Evolutionary conservation across 1,284 basidiomycete genomes (phyloP).

Genomic region (Schizophyllum amplum): DNA sequence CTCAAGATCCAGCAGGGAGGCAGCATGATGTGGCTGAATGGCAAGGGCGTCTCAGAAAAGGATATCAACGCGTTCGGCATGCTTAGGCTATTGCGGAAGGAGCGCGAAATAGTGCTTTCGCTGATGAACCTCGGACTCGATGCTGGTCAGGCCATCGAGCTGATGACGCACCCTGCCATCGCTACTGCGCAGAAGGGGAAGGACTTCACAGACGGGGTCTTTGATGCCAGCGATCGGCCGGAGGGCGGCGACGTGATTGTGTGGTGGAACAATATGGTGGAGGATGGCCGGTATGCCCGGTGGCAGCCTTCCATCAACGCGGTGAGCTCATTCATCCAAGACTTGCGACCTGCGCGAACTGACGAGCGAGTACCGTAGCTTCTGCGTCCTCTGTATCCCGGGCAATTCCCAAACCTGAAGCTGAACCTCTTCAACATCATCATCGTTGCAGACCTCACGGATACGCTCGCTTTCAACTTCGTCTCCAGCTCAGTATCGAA

Average conservation of each 20-base stretch:
- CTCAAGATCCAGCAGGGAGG: slow-evolving; percentile 43
- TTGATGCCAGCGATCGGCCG: slow-evolving; percentile 81
- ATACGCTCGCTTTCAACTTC: slow-evolving; percentile 49
- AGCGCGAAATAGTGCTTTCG: slow-evolving; percentile 57
- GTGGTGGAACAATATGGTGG: slow-evolving; percentile 90
- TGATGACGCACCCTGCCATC: slow-evolving; percentile 61
- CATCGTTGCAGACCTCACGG: slow-evolving; percentile 72
- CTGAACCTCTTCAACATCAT: slow-evolving; percentile 80
- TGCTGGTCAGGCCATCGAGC: slow-evolving; percentile 54
- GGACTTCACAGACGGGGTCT: slow-evolving; percentile 63
- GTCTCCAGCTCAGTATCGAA: slow-evolving; percentile 54
- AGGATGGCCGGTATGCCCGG: slow-evolving; percentile 60
- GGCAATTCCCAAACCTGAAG: slow-evolving; percentile 65
- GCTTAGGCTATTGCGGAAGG: slow-evolving; percentile 63
- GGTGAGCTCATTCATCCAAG: slow-evolving; percentile 27
- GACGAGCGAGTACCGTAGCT: slow-evolving; percentile 34
- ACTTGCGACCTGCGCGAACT: background rate
- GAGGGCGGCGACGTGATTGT: slow-evolving; percentile 72
- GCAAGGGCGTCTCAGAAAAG: slow-evolving; percentile 47
- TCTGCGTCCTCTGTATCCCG: slow-evolving; percentile 64
- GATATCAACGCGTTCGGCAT: slow-evolving; percentile 71
- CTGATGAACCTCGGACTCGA: slow-evolving; percentile 58
- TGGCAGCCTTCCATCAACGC: slow-evolving; percentile 44
- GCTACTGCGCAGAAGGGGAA: slow-evolving; percentile 38
- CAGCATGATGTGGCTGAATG: slow-evolving; percentile 75